Base-by-base conservation (phyloP, 306 rosid species). In the Bauhinia variegata region DNA sequence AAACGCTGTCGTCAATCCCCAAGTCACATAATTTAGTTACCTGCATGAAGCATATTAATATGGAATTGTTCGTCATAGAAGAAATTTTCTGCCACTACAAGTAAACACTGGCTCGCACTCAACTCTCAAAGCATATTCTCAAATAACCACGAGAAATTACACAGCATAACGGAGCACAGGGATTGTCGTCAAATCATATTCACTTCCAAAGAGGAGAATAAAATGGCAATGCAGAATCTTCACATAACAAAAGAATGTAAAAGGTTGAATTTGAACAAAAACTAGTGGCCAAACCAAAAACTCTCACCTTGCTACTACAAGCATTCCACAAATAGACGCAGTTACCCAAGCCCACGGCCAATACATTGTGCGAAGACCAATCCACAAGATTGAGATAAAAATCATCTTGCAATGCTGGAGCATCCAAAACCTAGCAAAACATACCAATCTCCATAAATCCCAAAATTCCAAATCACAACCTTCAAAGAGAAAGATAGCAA, bases 261-360 rank as follows among this genome's bases (percentile, higher is more conserved):
- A 18, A 66, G 11, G 13, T 12, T 9, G 15, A 9, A 31, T 14
- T 15, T n/a, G 58, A 60, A 38, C 47, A n/a, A 67, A 16, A 78
- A 58, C 28, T 23, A 23, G 28, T 2, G 28, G 28, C 28, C 28
- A 23, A 23, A 23, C 28, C 28, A 2, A 23, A 23, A 23, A 23
- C 1, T 1, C 67, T 67, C 57, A 88, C 99, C 95, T 95, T 95
- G 80, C 96, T 95, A 66, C 96, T 95, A 60, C 96, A 90, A 67
- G 99, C 99, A 85, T 95, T 90, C 99, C 99, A 95, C 55, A 95
- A 84, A 78, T 95, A 95, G 81, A 95, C 97, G 72, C 96, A 95
- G 66, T 89, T 91, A 8, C 97, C 97, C 78, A 95, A 74, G 31
- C 99, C 99, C 55, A 95, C 99, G 38, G 97, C 97, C 62, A 95